phyloP scores from a whole-genome alignment of 495 filamentous ascomycete species.

The Amphirosellinia nigrospora region DNA sequence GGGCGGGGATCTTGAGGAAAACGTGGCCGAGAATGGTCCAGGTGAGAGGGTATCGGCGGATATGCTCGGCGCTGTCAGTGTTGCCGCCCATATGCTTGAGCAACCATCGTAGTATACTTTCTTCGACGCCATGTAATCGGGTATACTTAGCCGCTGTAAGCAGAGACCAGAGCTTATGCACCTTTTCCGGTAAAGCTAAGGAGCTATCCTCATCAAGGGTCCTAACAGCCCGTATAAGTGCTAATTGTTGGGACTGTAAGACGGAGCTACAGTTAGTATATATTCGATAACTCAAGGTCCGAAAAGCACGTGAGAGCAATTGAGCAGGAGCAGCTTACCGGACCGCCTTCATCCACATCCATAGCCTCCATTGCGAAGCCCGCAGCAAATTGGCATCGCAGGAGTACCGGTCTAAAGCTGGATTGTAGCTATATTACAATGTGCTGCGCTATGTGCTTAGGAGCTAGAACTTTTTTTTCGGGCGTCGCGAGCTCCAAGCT shows the following conservation, averaged over 20 bases:
- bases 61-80: slow-evolving; percentile 46
- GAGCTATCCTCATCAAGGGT: slow-evolving; percentile 48
- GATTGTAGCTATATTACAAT: slow-evolving; percentile 1
- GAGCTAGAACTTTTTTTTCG: slow-evolving; percentile 35
- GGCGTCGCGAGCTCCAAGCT: slow-evolving; percentile 3
- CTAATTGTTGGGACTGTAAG: slow-evolving; percentile 35
- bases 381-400: slow-evolving; percentile 30
- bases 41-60: slow-evolving; percentile 51
- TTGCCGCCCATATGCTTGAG: slow-evolving; percentile 55
- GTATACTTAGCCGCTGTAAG: slow-evolving; percentile 39
- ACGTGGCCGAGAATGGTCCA: slow-evolving; percentile 51
- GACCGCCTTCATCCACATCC: slow-evolving; percentile 33
- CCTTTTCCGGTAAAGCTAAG: slow-evolving; percentile 46
- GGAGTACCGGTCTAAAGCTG: background rate
- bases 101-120: slow-evolving; percentile 55
- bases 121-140: slow-evolving; percentile 53
- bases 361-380: slow-evolving; percentile 31
- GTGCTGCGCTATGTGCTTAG: slow-evolving; percentile 14
- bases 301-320: background rate
- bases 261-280: slow-evolving; percentile 1
- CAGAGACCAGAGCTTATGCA: slow-evolving; percentile 45
- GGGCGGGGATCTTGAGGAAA: slow-evolving; percentile 49
- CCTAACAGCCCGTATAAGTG: slow-evolving; percentile 38
- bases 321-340: slow-evolving; percentile 22
- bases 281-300: slow-evolving; percentile 22